Evolutionary conservation across 768 basidiomycete species (phyloP), one percentile per base, ranked within the genome.

Genomic region (Trametopsis cervina): DNA sequence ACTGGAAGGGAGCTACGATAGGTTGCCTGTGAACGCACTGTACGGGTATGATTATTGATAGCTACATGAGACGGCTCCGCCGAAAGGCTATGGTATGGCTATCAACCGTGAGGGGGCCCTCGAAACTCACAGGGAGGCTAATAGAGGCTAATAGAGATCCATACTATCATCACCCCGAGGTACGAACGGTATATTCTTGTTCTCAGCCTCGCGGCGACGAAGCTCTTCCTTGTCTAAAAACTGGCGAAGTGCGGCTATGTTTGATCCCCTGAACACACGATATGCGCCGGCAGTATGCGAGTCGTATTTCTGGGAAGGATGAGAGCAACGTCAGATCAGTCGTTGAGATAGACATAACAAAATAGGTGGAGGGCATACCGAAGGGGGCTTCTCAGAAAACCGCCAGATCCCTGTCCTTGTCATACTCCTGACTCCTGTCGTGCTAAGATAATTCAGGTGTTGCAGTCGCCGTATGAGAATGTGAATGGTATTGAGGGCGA

Each of bases 391-490:
- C 44, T 91, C 81, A 53, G 91, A 90, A 66, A 91, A 95, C 47
- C 81, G 73, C 44, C 81, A 73, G 12, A 90, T 64, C 5, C 89
- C 90, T 54, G 68, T 74, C 49, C 83, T 71, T 51, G 73, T 77
- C 60, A 92, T 79, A 11, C 85, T 77, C 4, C 80, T 80, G 6
- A 95, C 76, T 0, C 90, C 93, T 1, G 89, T 90, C 40, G 83
- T 76, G 42, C 81, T 83, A 35, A 97, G 73, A 60, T 91, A 84
- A 42, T 80, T 81, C 39, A 96, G 67, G 33, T 70, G 69, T 37
- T 67, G 66, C 18, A 85, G 72, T 46, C 73, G 70, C 49, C 75
- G 76, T 43, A 94, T 63, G 12, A 94, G 66, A 41, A 77, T 72
- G 52, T 89, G 85, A 25, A 91, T 68, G 7, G 88, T 86, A 37